phyloP scores from a whole-genome alignment of 1,139 yeast genomes.

The Magnusiomyces suaveolens region DNA sequence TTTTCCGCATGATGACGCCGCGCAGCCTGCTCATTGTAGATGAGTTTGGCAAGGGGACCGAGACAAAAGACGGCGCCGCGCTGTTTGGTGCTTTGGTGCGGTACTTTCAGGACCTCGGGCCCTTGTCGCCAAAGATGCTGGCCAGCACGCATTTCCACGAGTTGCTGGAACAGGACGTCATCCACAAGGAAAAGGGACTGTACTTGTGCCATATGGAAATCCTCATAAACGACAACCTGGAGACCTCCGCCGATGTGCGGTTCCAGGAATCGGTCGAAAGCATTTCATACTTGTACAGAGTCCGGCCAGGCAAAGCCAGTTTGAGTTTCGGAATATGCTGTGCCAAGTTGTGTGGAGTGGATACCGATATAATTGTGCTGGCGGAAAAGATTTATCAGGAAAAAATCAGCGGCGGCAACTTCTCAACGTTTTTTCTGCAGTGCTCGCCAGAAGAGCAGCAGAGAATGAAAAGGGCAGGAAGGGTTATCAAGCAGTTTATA shows the following conservation, averaged over 20 bases:
- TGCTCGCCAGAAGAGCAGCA: slow-evolving; percentile 15
- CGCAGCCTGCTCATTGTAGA: slow-evolving; percentile 39
- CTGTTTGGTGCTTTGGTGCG: slow-evolving; percentile 36
- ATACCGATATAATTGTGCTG: slow-evolving; percentile 15
- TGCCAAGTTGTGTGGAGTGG: slow-evolving; percentile 21
- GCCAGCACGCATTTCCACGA: slow-evolving; percentile 40
- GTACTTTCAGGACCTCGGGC: slow-evolving; percentile 18
- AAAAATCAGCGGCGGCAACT: slow-evolving; percentile 18
- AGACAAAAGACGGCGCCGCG: slow-evolving; percentile 38
- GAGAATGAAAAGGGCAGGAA: slow-evolving; percentile 16
- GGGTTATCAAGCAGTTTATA: neutral
- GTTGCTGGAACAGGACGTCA: slow-evolving; percentile 9
- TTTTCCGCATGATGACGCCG: slow-evolving; percentile 32
- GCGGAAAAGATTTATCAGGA: slow-evolving; percentile 18
- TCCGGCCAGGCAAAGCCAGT: slow-evolving; percentile 17
- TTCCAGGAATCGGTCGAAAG: neutral
- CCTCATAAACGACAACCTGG: slow-evolving; percentile 12
- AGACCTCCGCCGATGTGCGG: neutral
- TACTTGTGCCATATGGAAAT: slow-evolving; percentile 20
- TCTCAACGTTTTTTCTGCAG: slow-evolving; percentile 15
- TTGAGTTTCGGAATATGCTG: slow-evolving; percentile 22
- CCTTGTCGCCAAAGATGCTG: slow-evolving; percentile 29
- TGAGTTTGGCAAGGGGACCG: slow-evolving; percentile 48
- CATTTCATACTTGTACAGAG: slow-evolving; percentile 18
- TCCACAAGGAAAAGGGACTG: slow-evolving; percentile 5